Evolutionary conservation across 2,329 filamentous ascomycete genomes (phyloP).

Genomic region (Fusarium sp.): DNA sequence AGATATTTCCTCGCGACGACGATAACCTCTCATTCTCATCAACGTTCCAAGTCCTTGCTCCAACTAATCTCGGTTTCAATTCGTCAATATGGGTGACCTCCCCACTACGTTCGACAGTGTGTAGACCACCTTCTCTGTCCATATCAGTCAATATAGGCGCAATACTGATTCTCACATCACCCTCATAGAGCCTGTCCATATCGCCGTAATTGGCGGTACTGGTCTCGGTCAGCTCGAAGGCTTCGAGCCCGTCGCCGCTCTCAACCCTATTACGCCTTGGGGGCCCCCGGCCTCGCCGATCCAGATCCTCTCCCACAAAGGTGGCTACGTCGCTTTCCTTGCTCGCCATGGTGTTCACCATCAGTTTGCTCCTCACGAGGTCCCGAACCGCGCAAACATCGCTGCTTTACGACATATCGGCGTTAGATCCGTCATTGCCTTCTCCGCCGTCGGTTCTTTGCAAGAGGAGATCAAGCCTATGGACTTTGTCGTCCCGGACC

Average conservation of each 20-base stretch:
- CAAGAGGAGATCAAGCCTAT: constrained; percentile 92
- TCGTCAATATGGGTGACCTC: constrained; percentile 58
- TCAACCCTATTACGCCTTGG: constrained; percentile 87
- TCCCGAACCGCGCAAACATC: constrained; percentile 95
- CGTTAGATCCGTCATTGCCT: constrained; percentile 90
- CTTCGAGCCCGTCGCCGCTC: constrained; percentile 82
- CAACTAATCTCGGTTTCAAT: neutral
- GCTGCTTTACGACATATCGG: constrained; percentile 93
- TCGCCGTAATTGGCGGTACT: constrained; percentile 92
- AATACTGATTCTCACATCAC: constrained; percentile 21
- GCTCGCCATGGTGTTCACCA: constrained; percentile 91
- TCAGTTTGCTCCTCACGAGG: constrained; percentile 90
- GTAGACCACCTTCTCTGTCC: constrained; percentile 33
- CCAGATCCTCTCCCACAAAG: constrained; percentile 86
- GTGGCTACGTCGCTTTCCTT: constrained; percentile 87
- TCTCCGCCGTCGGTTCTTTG: constrained; percentile 92
- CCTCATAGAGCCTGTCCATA: constrained; percentile 71
- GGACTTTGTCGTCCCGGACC: constrained; percentile 96
- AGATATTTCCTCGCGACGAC: constrained; percentile 22
- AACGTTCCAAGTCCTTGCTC: neutral
- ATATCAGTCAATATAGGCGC: neutral
- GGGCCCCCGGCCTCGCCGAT: constrained; percentile 79
- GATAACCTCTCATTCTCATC: constrained; percentile 6
- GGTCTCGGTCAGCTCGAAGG: constrained; percentile 87
- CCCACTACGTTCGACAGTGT: constrained; percentile 67